A percentile compares a stretch with the other conserved stretches of the same genome.
phyloP scores from a whole-genome alignment of 179 eudicot genomes.

The Beta macrorhiza region DNA sequence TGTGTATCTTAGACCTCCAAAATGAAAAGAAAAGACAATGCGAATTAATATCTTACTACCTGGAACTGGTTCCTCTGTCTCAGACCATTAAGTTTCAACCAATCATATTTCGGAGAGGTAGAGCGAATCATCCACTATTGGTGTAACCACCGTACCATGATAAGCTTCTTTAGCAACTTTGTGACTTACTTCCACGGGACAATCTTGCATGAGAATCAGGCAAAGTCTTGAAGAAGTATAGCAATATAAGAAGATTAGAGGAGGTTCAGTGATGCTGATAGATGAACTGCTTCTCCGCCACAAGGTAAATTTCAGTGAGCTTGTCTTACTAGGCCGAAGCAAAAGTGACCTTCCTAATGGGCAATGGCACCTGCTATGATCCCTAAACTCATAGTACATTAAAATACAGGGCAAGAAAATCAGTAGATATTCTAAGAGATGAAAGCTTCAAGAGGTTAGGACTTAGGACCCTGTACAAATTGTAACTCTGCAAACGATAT shows the following conservation, averaged over 20 bases:
- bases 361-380: neutral
- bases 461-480: too few species aligned
- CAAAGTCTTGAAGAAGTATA: neutral
- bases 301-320: neutral
- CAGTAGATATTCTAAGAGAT: neutral
- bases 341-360: neutral
- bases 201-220: neutral
- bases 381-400: neutral
- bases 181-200: neutral
- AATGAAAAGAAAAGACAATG: conserved; percentile 2
- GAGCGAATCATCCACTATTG: neutral
- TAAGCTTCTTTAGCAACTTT: neutral
- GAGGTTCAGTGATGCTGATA: conserved; percentile 1
- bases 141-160: neutral
- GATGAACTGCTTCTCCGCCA: neutral
- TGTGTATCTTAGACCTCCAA: neutral
- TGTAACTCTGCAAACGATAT: too few species aligned
- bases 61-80: conserved; percentile 4
- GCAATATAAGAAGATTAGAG: neutral
- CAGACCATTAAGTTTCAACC: neutral
- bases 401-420: neutral
- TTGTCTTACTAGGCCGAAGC: neutral
- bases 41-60: neutral
- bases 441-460: too few species aligned
- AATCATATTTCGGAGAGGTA: neutral